Conservation (phyloP, 352 stramenopile genomes). For the Phytophthora constricta region DNA sequence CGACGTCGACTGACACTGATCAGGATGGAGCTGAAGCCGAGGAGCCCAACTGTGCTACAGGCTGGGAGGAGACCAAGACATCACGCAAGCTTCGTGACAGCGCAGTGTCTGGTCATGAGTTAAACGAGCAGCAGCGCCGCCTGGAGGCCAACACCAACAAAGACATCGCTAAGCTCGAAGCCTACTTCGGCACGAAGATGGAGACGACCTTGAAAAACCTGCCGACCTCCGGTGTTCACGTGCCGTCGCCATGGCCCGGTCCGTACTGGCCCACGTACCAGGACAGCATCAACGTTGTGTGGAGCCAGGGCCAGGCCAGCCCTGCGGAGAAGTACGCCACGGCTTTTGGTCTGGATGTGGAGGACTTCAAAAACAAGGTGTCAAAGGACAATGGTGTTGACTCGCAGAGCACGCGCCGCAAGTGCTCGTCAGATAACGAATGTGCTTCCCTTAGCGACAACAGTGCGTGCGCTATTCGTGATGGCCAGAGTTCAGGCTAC, state of each 20-base stretch:
- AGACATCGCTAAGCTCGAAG: slow-evolving; percentile 34
- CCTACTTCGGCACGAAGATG: slow-evolving; percentile 33
- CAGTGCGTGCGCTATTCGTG: slow-evolving; percentile 41
- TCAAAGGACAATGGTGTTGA: slow-evolving; percentile 45
- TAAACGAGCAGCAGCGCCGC: slow-evolving; percentile 18
- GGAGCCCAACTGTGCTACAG: slow-evolving; percentile 32
- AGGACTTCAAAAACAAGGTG: slow-evolving; percentile 43
- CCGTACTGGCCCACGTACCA: slow-evolving; percentile 72
- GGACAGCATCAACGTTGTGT: slow-evolving; percentile 71
- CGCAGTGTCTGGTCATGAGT: slow-evolving; percentile 7
- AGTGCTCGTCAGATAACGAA: slow-evolving; percentile 35
- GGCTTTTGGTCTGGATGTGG: slow-evolving; percentile 47
- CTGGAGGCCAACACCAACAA: slow-evolving; percentile 26
- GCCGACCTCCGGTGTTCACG: slow-evolving; percentile 17
- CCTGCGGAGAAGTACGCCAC: slow-evolving; percentile 57
- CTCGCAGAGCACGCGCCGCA: slow-evolving; percentile 21
- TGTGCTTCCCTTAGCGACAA: slow-evolving; percentile 25
- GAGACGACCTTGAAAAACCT: slow-evolving; percentile 36
- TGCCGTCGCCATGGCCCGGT: slow-evolving; percentile 43
- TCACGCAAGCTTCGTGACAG: slow-evolving; percentile 25
- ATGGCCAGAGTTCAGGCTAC: slow-evolving; percentile 37
- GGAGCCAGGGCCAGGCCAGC: slow-evolving; percentile 21
- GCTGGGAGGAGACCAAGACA: slow-evolving; percentile 28
- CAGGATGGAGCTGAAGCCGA: background rate
- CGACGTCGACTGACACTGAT: background rate